Base-by-base conservation (phyloP, 768 basidiomycete genomes). In the Auricularia sp. region DNA sequence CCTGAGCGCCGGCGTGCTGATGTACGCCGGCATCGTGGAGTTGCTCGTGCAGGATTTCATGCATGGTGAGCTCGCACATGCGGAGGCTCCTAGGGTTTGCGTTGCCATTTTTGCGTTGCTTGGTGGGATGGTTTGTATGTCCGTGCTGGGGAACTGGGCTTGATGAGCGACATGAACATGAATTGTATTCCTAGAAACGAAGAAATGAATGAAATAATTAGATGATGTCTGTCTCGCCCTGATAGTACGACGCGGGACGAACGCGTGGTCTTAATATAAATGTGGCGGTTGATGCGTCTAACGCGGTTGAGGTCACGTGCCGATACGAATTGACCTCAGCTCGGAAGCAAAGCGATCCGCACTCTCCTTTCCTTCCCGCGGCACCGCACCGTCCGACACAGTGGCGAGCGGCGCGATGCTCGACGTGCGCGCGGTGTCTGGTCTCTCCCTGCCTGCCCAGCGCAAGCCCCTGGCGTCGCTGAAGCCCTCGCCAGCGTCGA, bases 11-110 rank as follows among this genome's bases (percentile, higher is more conserved):
- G 96, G 96, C 2, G 93, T 98, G 70, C 75, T 98, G 56, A 75
- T 96, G 12, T 94, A 91, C 72, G 93, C 92, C 0, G 91, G 90
- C 29, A 77, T 92, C 33, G 92, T 93, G 36, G 91, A 94, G 82
- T 87, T 87, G 7, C 29, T 54, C 0, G 53, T 29, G 11, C 53
- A 54, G 7, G 53, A 54, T 18, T 54, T 54, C 29, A 54, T 54
- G 53, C n/a, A 54, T 29, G 53, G 53, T 18, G 53, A 54, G 18
- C 53, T 54, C n/a, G 29, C 18, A 0, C 18, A n/a, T 54, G 53
- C 53, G 5, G 7, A 8, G 11, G 53, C 11, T 23, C 23, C 23
- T 23, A 23, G 23, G 23, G 53, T 54, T 29, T 10, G 53, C n/a
- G n/a, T 18, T 1, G 53, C 53, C 1, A 3, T 54, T 29, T 2